Conservation (phyloP, 345 rosid genomes). For the Odontarrhena argentea region DNA sequence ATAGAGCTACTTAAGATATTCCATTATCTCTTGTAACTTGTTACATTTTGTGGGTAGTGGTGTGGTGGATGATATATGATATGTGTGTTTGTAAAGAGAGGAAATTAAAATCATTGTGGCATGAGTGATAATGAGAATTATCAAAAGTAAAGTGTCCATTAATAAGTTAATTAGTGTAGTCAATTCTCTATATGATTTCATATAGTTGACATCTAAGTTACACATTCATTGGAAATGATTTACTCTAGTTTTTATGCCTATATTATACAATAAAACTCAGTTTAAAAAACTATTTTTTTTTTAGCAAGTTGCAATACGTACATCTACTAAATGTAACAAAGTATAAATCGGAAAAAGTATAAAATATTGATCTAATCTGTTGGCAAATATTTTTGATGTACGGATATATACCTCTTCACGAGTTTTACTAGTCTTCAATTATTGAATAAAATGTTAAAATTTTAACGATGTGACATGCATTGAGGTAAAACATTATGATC, state of each 20-base stretch:
- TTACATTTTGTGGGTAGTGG: constrained; percentile 23
- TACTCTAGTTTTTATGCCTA: neutral
- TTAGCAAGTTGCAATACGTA: neutral
- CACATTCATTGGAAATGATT: neutral
- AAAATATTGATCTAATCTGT: neutral
- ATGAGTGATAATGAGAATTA: constrained; percentile 10
- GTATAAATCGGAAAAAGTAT: neutral
- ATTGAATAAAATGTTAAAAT: neutral
- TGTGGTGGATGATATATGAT: constrained; percentile 15
- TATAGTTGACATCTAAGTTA: neutral
- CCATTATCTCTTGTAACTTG: constrained; percentile 11
- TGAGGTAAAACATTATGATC: neutral
- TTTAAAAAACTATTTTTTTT: neutral
- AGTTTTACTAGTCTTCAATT: too few relatives aligned
- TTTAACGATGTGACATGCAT: neutral
- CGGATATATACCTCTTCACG: too few relatives aligned
- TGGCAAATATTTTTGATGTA: too few relatives aligned
- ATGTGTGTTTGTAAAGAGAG: neutral
- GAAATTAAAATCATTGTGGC: neutral
- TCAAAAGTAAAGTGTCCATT: constrained; percentile 4
- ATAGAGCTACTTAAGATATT: constrained; percentile 21
- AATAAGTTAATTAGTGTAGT: constrained; percentile 21
- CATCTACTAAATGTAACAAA: neutral
- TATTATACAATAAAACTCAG: neutral
- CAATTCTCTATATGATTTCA: constrained; percentile 24